Evolutionary conservation across 345 rosid species (phyloP), one percentile per base, ranked within the genome.

Genomic region (Trapa incisa): DNA sequence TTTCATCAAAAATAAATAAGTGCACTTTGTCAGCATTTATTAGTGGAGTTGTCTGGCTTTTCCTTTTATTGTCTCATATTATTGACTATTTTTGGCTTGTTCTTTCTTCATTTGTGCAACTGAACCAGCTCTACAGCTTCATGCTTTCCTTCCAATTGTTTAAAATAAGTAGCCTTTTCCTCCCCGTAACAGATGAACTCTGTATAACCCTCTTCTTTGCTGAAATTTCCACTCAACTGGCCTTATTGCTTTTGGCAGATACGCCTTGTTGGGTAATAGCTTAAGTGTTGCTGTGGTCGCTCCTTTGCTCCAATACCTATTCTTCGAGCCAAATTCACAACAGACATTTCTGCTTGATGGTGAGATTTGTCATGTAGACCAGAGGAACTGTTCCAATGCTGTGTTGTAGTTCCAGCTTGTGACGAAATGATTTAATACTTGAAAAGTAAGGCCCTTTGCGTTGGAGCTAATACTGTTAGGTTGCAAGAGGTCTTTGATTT

Each of bases 241-340:
- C 37, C 37, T 11, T 41, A 1, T 63, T 69, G 35, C 43, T 56
- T 62, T 47, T 66, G 80, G 79, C 85, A 93, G 98, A 69, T 93
- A 88, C 58, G 98, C 98, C 36, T 69, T 93, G 80, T 85, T 90
- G 57, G 98, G 98, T 42, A 93, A 93, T 83, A 88, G 98, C 75
- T 80, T 93, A 74, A 90, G 97, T 70, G 72, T 87, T 62, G 96
- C 96, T 1, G 98, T 90, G 7, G 97, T 93, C 64, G 87, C 92
- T 61, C 92, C 97, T 65, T 76, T 93, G 66, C 92, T 93, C 58
- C 69, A 70, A 41, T 84, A 93, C 73, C 79, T 90, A 36, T 93
- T 93, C 64, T 53, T 71, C n/a, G 77, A 84, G 65, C 78, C 56
- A 50, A 3, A 50, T 5, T 50, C 4, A 50, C 17, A 15, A 50